These are phyloP conservation scores for Penstemon newberryi DNA, from an alignment of 257 asterid genomes.

Conservation along the genomic window DNA sequence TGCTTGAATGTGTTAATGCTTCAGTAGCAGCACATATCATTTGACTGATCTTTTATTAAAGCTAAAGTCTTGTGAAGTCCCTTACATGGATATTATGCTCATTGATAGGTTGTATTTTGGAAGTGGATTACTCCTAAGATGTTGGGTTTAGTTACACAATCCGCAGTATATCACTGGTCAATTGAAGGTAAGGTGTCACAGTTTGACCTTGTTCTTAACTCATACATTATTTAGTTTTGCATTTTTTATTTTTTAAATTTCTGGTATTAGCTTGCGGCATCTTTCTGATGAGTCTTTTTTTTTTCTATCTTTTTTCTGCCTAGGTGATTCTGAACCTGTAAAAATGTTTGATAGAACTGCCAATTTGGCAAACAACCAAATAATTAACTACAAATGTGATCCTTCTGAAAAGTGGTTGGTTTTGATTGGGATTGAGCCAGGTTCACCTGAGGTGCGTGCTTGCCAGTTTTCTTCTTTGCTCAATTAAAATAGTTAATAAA, in stretches of 20 bases:
- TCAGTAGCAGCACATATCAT: slow-evolving; percentile 2
- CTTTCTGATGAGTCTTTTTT: slow-evolving; percentile 13
- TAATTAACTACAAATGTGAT: slow-evolving; percentile 85
- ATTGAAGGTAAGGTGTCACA: slow-evolving; percentile 59
- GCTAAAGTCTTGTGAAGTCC: slow-evolving; percentile 14
- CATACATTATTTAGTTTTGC: neutral
- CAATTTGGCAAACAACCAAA: slow-evolving; percentile 79
- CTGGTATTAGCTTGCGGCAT: neutral
- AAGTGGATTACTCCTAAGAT: slow-evolving; percentile 87
- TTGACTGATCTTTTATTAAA: neutral
- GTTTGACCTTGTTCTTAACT: slow-evolving; percentile 17
- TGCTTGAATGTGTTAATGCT: slow-evolving; percentile 10
- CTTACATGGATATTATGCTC: slow-evolving; percentile 19
- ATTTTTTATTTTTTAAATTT: neutral
- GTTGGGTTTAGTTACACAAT: slow-evolving; percentile 90
- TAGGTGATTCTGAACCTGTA: slow-evolving; percentile 86
- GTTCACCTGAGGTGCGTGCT: slow-evolving; percentile 77
- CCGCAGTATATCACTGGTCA: slow-evolving; percentile 92
- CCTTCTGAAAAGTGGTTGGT: slow-evolving; percentile 98
- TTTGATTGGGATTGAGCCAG: slow-evolving; percentile 92
- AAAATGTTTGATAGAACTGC: slow-evolving; percentile 94
- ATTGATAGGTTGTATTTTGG: slow-evolving; percentile 81
- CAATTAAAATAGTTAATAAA: neutral
- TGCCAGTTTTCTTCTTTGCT: neutral
- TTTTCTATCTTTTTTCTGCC: slow-evolving; percentile 15